A percentile compares a stretch with the other conserved stretches of the same genome.
phyloP scores from a whole-genome alignment of 2,329 filamentous ascomycete genomes.

The Botrytis fabae region DNA sequence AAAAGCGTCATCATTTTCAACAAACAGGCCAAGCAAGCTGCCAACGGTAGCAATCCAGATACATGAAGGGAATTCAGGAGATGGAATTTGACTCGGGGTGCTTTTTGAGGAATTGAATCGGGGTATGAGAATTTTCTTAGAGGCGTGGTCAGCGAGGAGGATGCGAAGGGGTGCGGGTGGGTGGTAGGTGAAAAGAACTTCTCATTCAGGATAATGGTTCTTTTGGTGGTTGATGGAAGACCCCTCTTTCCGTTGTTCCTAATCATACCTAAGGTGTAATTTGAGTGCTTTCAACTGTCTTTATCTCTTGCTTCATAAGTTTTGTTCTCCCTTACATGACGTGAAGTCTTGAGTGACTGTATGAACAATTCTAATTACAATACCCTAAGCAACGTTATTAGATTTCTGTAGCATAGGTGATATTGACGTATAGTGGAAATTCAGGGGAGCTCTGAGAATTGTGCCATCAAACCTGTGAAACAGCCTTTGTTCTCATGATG shows the following conservation, averaged over 20 bases:
- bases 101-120: neutral
- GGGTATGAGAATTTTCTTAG: neutral
- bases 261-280: neutral
- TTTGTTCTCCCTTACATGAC: neutral
- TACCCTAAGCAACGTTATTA: too few species aligned
- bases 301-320: neutral
- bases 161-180: neutral
- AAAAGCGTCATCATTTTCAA: neutral
- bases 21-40: neutral
- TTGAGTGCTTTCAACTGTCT: neutral
- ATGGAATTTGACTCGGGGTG: neutral
- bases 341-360: too few species aligned
- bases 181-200: neutral
- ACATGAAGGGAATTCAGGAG: neutral
- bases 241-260: rapidly evolving
- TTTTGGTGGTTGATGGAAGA: neutral
- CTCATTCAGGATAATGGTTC: neutral
- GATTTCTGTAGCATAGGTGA: too few species aligned
- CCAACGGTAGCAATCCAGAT: neutral
- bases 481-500: too few species aligned
- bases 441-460: too few species aligned
- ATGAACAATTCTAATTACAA: too few species aligned
- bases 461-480: too few species aligned
- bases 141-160: neutral
- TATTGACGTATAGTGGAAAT: too few species aligned